Conservation (phyloP, 495 filamentous ascomycete species). For the Trichocladium antarcticum region DNA sequence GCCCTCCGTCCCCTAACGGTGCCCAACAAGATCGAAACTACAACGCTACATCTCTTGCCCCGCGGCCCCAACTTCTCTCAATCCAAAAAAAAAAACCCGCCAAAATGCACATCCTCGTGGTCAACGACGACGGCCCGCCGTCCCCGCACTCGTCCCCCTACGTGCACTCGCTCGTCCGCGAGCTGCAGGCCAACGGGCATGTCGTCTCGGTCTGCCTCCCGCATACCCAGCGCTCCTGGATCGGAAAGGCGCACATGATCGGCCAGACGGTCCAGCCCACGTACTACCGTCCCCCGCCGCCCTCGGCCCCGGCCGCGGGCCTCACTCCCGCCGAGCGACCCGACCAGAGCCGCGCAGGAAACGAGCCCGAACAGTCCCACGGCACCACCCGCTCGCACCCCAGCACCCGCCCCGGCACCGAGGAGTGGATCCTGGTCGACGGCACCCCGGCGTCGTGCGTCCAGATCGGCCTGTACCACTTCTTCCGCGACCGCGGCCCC, state of each 20-base stretch:
- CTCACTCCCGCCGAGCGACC: slow-evolving; percentile 14
- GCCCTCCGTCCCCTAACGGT: background rate
- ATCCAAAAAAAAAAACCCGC: background rate
- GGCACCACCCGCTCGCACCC: slow-evolving; percentile 52
- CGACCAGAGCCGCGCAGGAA: background rate
- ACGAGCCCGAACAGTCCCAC: slow-evolving; percentile 18
- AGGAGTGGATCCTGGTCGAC: slow-evolving; percentile 91
- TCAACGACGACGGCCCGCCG: slow-evolving; percentile 93
- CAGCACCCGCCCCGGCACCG: slow-evolving; percentile 43
- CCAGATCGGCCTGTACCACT: slow-evolving; percentile 81
- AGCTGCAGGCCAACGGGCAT: slow-evolving; percentile 68
- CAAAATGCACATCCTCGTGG: slow-evolving; percentile 37
- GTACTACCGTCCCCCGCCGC: slow-evolving; percentile 67
- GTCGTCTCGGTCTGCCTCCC: slow-evolving; percentile 82
- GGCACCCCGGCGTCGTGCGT: slow-evolving; percentile 79
- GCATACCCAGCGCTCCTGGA: slow-evolving; percentile 89
- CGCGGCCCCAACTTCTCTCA: no score
- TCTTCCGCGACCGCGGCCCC: slow-evolving; percentile 64
- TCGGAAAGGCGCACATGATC: slow-evolving; percentile 91
- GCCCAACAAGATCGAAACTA: slow-evolving; percentile 2
- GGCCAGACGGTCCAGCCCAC: slow-evolving; percentile 72
- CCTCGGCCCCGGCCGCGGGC: slow-evolving; percentile 34
- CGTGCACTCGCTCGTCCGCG: slow-evolving; percentile 70
- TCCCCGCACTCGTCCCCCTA: slow-evolving; percentile 86
- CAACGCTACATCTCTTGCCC: background rate